Evolutionary conservation across 495 filamentous ascomycete genomes (phyloP).

Genomic region (Cercophora newfieldiana): DNA sequence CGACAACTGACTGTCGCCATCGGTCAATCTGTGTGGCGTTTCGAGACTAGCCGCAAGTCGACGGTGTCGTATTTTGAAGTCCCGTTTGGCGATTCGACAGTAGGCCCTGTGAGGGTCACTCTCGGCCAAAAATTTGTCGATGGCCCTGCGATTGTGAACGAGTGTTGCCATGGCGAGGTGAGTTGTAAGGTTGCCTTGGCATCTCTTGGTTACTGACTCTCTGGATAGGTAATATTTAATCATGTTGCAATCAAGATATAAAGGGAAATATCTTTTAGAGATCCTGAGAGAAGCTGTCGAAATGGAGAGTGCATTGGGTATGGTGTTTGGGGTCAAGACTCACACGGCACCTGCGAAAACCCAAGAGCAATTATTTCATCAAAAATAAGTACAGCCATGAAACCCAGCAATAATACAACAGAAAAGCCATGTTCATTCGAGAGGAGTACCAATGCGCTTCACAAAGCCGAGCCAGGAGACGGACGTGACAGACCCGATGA

Average conservation of each 20-base stretch:
- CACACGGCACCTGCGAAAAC: too few relatives aligned
- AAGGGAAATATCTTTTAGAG: too few relatives aligned
- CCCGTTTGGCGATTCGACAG: slow-evolving; percentile 45
- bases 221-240: slow-evolving; percentile 44
- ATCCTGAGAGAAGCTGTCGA: neutral
- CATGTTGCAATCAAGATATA: slow-evolving; percentile 40
- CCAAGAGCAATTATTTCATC: too few relatives aligned
- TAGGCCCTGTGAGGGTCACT: slow-evolving; percentile 53
- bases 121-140: slow-evolving; percentile 45
- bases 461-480: too few relatives aligned
- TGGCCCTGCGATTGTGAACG: slow-evolving; percentile 50
- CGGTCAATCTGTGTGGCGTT: slow-evolving; percentile 43
- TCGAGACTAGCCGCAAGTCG: slow-evolving; percentile 35
- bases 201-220: neutral
- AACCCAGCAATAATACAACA: too few relatives aligned
- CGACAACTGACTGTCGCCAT: slow-evolving; percentile 51
- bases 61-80: slow-evolving; percentile 56
- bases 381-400: too few relatives aligned
- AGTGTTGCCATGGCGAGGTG: slow-evolving; percentile 51
- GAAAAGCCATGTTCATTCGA: too few relatives aligned
- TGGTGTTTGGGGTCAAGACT: too few relatives aligned
- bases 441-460: too few relatives aligned
- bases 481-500: too few relatives aligned
- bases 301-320: neutral
- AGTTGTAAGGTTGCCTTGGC: slow-evolving; percentile 29